Percentiles rank a stretch among this genome's conserved stretches.
These are phyloP conservation scores for Suillus americanus DNA, from an alignment of 768 basidiomycete species.

Conservation along the genomic window DNA sequence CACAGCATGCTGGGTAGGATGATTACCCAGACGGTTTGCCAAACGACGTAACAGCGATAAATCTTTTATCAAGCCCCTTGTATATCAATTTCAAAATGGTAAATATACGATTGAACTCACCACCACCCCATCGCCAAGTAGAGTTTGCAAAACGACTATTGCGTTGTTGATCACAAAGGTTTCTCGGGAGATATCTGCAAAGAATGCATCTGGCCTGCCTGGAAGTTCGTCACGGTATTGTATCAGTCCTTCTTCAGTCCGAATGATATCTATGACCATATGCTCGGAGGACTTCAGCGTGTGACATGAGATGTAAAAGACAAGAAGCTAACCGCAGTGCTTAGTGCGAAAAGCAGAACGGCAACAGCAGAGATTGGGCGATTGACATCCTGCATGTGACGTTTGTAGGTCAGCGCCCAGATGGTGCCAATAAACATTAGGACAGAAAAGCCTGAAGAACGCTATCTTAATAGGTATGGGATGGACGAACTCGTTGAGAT, in stretches of 20 bases:
- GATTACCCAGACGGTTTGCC: slow-evolving; percentile 29
- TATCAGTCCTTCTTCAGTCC: slow-evolving; percentile 23
- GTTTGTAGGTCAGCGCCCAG: slow-evolving; percentile 19
- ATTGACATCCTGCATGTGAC: slow-evolving; percentile 15
- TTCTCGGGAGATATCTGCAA: slow-evolving; percentile 25
- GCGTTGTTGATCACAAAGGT: slow-evolving; percentile 29
- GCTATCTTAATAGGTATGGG: background rate
- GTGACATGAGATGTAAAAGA: background rate
- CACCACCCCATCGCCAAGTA: slow-evolving; percentile 30
- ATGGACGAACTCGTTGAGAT: background rate
- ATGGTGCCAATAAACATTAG: slow-evolving; percentile 35
- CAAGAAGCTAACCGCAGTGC: slow-evolving; percentile 25
- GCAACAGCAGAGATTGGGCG: slow-evolving; percentile 22
- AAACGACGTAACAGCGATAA: slow-evolving; percentile 32
- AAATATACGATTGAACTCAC: slow-evolving; percentile 15
- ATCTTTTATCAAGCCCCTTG: slow-evolving; percentile 16
- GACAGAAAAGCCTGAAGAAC: slow-evolving; percentile 31
- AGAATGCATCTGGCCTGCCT: slow-evolving; percentile 23
- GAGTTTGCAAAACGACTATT: slow-evolving; percentile 25
- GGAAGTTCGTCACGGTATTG: slow-evolving; percentile 15
- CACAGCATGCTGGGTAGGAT: slow-evolving; percentile 30
- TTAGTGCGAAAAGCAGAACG: slow-evolving; percentile 27
- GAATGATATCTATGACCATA: slow-evolving; percentile 23
- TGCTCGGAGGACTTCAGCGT: slow-evolving; percentile 18
- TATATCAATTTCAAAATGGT: background rate